Percentiles rank a stretch among this genome's conserved stretches.
Evolutionary conservation across 768 basidiomycete genomes (phyloP).

Genomic region (Xerocomellus intermedius): DNA sequence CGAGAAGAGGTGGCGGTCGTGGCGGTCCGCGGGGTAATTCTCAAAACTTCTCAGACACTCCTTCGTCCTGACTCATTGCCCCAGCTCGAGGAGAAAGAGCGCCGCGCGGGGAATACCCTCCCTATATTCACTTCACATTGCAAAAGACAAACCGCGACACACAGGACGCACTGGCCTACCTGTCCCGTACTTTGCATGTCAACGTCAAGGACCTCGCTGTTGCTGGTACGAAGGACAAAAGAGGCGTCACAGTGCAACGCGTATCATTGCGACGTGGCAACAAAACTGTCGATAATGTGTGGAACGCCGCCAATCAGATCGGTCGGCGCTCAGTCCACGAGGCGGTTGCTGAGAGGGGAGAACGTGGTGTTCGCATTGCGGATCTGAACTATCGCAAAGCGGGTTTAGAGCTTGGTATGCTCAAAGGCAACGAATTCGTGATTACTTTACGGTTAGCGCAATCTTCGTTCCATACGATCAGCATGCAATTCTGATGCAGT

Average conservation of each 20-base stretch:
- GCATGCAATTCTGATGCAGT: not conserved
- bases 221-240: conserved; percentile 97
- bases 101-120: conserved; percentile 67
- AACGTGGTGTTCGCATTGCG: conserved; percentile 84
- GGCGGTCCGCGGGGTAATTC: conserved; percentile 39
- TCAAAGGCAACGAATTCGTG: conserved; percentile 94
- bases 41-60: not conserved
- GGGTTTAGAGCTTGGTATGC: conserved; percentile 87
- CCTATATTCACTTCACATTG: conserved; percentile 93
- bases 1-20: conserved; percentile 47
- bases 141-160: conserved; percentile 98
- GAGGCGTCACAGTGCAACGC: conserved; percentile 92
- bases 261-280: conserved; percentile 77
- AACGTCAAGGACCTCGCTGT: conserved; percentile 80
- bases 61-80: not conserved
- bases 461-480: conserved; percentile 16
- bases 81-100: conserved; percentile 40
- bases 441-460: conserved; percentile 79
- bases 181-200: conserved; percentile 76
- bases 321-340: conserved; percentile 56
- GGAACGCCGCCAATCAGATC: conserved; percentile 76
- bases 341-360: conserved; percentile 70
- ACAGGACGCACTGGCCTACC: conserved; percentile 83
- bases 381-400: conserved; percentile 85
- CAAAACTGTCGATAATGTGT: conserved; percentile 80